Evolutionary conservation across 2,329 filamentous ascomycete species (phyloP).

Genomic region (Ophiobolus disseminans): DNA sequence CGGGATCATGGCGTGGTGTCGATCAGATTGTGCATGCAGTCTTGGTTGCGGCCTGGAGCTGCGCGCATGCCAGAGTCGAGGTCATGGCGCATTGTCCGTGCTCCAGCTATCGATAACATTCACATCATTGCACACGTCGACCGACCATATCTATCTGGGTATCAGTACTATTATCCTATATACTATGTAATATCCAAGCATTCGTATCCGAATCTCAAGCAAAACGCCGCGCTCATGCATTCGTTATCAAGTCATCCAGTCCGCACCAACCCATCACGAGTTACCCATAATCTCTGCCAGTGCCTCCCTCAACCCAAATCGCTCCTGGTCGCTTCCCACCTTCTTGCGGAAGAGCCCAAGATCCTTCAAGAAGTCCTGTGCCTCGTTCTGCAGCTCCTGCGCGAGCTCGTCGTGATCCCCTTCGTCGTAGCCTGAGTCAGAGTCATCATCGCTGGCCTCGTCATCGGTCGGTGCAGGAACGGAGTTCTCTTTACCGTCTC

Average conservation of each 20-base stretch:
- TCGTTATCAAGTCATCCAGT: slow-evolving; percentile 23
- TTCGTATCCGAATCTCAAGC: not conserved
- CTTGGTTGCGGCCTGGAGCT: slow-evolving; percentile 8
- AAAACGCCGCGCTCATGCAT: slow-evolving; percentile 45
- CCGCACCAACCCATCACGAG: slow-evolving; percentile 6
- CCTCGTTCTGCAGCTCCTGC: slow-evolving; percentile 78
- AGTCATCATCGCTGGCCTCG: slow-evolving; percentile 47
- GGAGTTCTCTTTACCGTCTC: slow-evolving; percentile 35
- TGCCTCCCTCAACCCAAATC: slow-evolving; percentile 57
- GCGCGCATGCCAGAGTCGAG: not conserved
- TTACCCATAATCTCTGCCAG: slow-evolving; percentile 28
- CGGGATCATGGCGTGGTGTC: slow-evolving; percentile 24
- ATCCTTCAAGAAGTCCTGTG: slow-evolving; percentile 83
- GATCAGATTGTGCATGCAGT: slow-evolving; percentile 17
- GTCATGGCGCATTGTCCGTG: not conserved
- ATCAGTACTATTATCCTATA: slow-evolving; percentile 3
- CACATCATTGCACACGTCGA: too few relatives aligned
- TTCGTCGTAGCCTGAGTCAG: slow-evolving; percentile 65
- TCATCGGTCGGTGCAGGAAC: slow-evolving; percentile 38
- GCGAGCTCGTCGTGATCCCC: slow-evolving; percentile 63
- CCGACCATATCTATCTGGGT: not conserved
- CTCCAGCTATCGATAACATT: too few relatives aligned
- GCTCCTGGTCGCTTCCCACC: slow-evolving; percentile 78
- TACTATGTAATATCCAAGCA: not conserved
- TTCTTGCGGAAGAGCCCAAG: slow-evolving; percentile 82